Percentiles rank a stretch among this genome's conserved stretches.
These are phyloP conservation scores for Cystofilobasidium bisporidii DNA, from an alignment of 768 basidiomycete genomes.

Conservation along the genomic window DNA sequence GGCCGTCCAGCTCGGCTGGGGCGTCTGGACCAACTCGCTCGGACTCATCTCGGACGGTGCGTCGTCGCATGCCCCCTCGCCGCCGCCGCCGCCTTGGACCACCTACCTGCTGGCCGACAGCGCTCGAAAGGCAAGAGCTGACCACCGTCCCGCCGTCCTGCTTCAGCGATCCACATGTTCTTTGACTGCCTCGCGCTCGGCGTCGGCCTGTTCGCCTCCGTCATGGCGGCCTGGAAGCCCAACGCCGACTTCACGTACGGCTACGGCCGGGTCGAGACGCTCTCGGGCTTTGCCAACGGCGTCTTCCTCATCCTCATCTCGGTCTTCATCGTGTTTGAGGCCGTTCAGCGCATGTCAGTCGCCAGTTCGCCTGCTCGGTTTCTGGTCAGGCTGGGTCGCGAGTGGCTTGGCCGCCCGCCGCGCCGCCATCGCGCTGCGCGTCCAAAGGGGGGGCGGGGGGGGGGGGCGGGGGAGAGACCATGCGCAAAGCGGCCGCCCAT, in stretches of 20 bases:
- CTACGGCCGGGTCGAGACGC: slow-evolving; percentile 89
- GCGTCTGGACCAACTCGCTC: slow-evolving; percentile 93
- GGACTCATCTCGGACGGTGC: slow-evolving; percentile 93
- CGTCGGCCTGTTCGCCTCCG: slow-evolving; percentile 86
- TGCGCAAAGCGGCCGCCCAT: no score
- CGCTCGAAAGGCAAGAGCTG: no score
- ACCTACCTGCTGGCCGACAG: no score
- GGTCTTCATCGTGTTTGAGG: slow-evolving; percentile 96
- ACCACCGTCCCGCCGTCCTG: not conserved
- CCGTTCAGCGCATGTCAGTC: slow-evolving; percentile 78
- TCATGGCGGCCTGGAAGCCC: slow-evolving; percentile 96
- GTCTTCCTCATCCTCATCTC: slow-evolving; percentile 84
- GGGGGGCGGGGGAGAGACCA: no score
- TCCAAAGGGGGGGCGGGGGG: no score
- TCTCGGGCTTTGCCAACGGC: slow-evolving; percentile 97
- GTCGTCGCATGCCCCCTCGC: no score
- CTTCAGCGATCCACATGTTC: slow-evolving; percentile 95
- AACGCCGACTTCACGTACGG: slow-evolving; percentile 94
- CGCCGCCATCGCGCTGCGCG: not conserved
- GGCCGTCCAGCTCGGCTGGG: slow-evolving; percentile 79
- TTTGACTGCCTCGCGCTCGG: slow-evolving; percentile 98
- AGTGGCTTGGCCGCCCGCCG: no score
- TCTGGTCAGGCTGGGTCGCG: no score
- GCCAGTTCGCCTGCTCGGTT: no score
- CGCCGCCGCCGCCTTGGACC: not conserved